A percentile compares a stretch with the other conserved stretches of the same genome.
phyloP scores from a whole-genome alignment of 2,329 filamentous ascomycete species.

The Phaeosphaeriaceae sp. region DNA sequence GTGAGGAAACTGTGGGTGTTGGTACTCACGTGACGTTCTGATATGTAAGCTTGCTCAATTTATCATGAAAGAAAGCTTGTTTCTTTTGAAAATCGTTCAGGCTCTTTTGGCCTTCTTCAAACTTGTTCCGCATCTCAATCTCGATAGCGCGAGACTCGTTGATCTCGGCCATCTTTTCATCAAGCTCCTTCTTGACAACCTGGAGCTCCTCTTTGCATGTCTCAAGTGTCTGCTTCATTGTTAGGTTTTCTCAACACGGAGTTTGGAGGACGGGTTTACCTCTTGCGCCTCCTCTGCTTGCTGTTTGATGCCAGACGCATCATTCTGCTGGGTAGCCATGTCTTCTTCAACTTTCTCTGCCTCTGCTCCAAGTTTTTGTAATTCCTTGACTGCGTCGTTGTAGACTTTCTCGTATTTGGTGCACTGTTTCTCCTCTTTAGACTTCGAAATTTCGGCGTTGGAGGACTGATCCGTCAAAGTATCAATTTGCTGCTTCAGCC shows the following conservation, averaged over 20 bases:
- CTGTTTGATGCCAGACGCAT: conserved; percentile 73
- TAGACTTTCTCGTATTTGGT: conserved; percentile 85
- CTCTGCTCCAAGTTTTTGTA: conserved; percentile 73
- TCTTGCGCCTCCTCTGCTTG: conserved; percentile 83
- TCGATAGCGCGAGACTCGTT: conserved; percentile 89
- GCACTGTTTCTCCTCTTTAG: conserved; percentile 92
- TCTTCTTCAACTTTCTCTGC: conserved; percentile 80
- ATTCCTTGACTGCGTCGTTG: conserved; percentile 78
- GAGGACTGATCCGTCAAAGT: conserved; percentile 82
- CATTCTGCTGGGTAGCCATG: conserved; percentile 75
- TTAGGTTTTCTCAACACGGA: conserved; percentile 8
- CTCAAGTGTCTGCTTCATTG: conserved; percentile 64
- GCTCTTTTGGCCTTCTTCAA: conserved; percentile 93
- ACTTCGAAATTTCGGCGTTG: conserved; percentile 83
- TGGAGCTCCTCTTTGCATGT: conserved; percentile 82
- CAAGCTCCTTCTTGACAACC: conserved; percentile 80
- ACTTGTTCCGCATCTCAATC: conserved; percentile 98
- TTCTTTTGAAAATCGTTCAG: conserved; percentile 85
- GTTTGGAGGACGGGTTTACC: conserved; percentile 43
- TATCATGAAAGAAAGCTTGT: conserved; percentile 85
- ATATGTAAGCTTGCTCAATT: conserved; percentile 80
- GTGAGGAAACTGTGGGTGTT: not conserved
- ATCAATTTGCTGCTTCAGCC: conserved; percentile 80
- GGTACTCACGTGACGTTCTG: conserved; percentile 67
- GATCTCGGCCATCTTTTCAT: conserved; percentile 82